phyloP scores from a whole-genome alignment of 805 yeast genomes.

The Saturnispora sanitii region DNA sequence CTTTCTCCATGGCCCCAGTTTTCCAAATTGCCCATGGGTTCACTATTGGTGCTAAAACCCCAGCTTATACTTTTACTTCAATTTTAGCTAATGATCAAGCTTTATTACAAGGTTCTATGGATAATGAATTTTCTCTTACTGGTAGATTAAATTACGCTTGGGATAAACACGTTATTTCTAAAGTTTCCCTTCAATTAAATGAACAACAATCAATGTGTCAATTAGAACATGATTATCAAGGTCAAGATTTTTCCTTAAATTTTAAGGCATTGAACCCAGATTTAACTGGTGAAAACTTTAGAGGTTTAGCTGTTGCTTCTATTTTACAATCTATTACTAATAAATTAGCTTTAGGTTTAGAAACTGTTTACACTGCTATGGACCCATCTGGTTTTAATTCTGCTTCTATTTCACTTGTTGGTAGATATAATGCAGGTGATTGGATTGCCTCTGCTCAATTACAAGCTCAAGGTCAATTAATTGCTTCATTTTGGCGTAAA shows the following conservation, averaged over 20 bases:
- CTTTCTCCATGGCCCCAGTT: slow-evolving; percentile 81
- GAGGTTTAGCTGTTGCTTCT: slow-evolving; percentile 91
- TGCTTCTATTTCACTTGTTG: slow-evolving; percentile 80
- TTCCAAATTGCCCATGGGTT: slow-evolving; percentile 96
- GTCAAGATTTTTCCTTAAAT: slow-evolving; percentile 78
- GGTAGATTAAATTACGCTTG: slow-evolving; percentile 91
- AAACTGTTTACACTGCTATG: slow-evolving; percentile 76
- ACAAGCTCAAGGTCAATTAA: slow-evolving; percentile 84
- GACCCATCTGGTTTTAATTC: slow-evolving; percentile 71
- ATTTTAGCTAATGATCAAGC: slow-evolving; percentile 78
- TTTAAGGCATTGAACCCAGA: slow-evolving; percentile 88
- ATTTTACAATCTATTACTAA: slow-evolving; percentile 82
- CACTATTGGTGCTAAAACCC: slow-evolving; percentile 78
- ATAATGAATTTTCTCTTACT: slow-evolving; percentile 72
- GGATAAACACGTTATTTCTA: slow-evolving; percentile 68
- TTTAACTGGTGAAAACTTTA: slow-evolving; percentile 59
- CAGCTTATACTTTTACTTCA: slow-evolving; percentile 86
- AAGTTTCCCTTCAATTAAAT: slow-evolving; percentile 81
- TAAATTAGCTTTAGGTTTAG: slow-evolving; percentile 79
- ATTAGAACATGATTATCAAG: slow-evolving; percentile 92
- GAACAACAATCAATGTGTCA: slow-evolving; percentile 86
- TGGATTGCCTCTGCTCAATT: slow-evolving; percentile 94
- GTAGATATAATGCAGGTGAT: slow-evolving; percentile 77
- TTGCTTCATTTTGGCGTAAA: slow-evolving; percentile 89
- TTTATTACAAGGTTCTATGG: slow-evolving; percentile 86